Percentiles rank a stretch among this genome's conserved stretches.
phyloP scores from a whole-genome alignment of 2,329 filamentous ascomycete species.

The Alternaria sp. region DNA sequence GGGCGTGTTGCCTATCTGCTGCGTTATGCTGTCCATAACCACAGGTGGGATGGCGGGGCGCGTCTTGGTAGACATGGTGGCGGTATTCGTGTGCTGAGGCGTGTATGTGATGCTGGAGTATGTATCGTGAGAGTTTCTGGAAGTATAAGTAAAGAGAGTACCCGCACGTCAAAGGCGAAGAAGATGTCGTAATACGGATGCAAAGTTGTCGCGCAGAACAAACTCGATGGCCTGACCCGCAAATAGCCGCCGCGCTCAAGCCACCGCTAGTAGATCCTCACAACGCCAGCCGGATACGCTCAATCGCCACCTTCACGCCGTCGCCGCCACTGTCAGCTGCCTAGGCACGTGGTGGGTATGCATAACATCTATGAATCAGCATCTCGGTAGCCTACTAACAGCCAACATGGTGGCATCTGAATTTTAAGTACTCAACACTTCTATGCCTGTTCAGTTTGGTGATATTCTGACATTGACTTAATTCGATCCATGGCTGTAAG shows the following conservation, averaged over 20 bases:
- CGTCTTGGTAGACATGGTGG: slow-evolving; percentile 56
- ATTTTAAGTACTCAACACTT: background rate
- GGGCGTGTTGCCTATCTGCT: slow-evolving; percentile 96
- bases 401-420: background rate
- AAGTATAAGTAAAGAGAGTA: background rate
- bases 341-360: background rate
- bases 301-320: background rate
- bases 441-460: background rate
- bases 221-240: slow-evolving; percentile 18
- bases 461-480: background rate
- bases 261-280: slow-evolving; percentile 17
- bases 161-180: slow-evolving; percentile 5
- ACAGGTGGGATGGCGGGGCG: slow-evolving; percentile 60
- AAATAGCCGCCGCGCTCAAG: slow-evolving; percentile 19
- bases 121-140: background rate
- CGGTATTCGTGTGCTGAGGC: slow-evolving; percentile 1
- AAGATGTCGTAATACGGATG: background rate
- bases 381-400: background rate
- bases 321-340: background rate
- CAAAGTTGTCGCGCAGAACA: slow-evolving; percentile 19
- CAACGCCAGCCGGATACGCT: background rate
- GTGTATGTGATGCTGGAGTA: background rate
- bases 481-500: background rate
- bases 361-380: background rate
- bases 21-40: slow-evolving; percentile 71